Evolutionary conservation across 2,329 filamentous ascomycete genomes (phyloP), one percentile per base, ranked within the genome.

Genomic region (Ilyonectria destructans): DNA sequence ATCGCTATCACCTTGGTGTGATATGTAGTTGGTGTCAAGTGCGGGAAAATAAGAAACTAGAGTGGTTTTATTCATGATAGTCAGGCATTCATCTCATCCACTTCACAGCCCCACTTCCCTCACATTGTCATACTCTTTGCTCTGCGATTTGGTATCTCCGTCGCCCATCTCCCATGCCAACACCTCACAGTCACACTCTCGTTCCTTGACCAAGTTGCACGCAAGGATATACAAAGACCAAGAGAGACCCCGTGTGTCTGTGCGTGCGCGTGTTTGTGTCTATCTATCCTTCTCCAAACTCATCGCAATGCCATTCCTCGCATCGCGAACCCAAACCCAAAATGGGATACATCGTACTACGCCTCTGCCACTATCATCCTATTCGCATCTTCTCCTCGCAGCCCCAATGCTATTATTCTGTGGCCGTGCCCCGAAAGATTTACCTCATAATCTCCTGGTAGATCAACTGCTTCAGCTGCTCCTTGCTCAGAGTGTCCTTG

Each of bases 401-500:
- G 31, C 15, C 6, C 7, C 51, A 10, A 54, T 35, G 51, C 51
- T 10, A 21, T 33, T 33, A 35, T 46, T 13, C 19, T 35, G 31
- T 13, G 33, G 31, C n/a, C 51, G 9, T 35, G 10, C 31, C 6
- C 10, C 12, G 5, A 35, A 35, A 17, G n/a, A 48, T 74, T 77
- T 78, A 90, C 81, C 88, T 86, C 88, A 90, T 98, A 78, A 98
- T 98, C 86, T 99, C 96, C 82, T 98, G 91, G 85, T 96, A 99
- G 83, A 99, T 99, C 80, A 99, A 87, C 79, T 96, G 89, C 88
- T 98, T 98, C 82, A 99, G 84, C 84, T 99, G 95, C 85, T 99
- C 96, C 86, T 99, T 99, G 87, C 93, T 98, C 79, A 99, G 85
- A 78, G 92, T 96, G 82, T 99, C 96, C 90, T 99, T 99, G 88